Evolutionary conservation across 768 basidiomycete genomes (phyloP), one percentile per base, ranked within the genome.

Genomic region (Boletellus ananas): DNA sequence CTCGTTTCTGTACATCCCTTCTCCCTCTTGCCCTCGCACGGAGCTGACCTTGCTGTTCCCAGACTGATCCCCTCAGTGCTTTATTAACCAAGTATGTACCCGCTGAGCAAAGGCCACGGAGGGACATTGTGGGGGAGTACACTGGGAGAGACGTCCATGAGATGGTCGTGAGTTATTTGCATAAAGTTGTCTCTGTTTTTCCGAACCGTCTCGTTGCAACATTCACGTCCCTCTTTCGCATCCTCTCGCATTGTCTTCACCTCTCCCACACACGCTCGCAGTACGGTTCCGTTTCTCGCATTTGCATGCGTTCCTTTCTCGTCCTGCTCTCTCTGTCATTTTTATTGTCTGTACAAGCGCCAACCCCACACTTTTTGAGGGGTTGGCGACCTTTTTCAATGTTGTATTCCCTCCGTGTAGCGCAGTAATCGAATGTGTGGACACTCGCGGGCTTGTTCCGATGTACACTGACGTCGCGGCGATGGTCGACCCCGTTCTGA

Each of bases 41-140:
- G 16, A 33, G n/a, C 47, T 62, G 12, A 65, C 25, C 1, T 38
- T n/a, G 1, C 10, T 4, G 0, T 42, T 49, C 48, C 20, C 41
- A 93, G 90, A 90, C 87, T 50, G 90, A 92, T 71, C 86, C 89
- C 40, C 77, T 92, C 71, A 83, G 79, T 73, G 84, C 81, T 37
- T 79, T 91, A 43, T 73, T 93, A 66, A 84, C 80, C 60, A 92
- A 91, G 81, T 87, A 90, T 72, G 84, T 91, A 60, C 81, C 85
- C 40, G 81, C 84, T 65, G 86, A 90, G 66, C 79, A 75, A 64
- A 77, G 90, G 14, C 90, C 90, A 18, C 68, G 70, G 44, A 79
- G 90, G 69, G 90, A 91, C 63, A 58, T 85, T 34, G 78, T 74
- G 25, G 90, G 89, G 59, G 85, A 88, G 40, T 91, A 87, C 80